These are phyloP conservation scores for Serendipita sp. DNA, from an alignment of 768 basidiomycete species.

Conservation along the genomic window DNA sequence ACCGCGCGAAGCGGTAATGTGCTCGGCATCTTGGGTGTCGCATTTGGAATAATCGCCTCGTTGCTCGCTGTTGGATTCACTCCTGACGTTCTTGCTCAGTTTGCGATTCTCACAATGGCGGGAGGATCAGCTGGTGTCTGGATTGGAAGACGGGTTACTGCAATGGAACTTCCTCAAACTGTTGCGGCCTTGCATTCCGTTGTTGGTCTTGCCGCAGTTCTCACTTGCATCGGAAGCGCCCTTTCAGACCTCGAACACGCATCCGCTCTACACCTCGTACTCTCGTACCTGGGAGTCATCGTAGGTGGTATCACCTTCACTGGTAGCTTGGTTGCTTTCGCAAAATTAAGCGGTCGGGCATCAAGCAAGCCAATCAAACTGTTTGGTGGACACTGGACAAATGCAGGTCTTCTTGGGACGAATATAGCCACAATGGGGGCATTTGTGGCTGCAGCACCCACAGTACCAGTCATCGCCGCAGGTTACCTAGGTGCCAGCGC, in stretches of 20 bases:
- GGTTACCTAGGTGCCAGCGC: slow-evolving; percentile 62
- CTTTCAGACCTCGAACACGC: slow-evolving; percentile 48
- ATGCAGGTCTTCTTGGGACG: slow-evolving; percentile 49
- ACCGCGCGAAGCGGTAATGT: slow-evolving; percentile 81
- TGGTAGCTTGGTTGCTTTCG: slow-evolving; percentile 76
- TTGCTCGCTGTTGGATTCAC: slow-evolving; percentile 73
- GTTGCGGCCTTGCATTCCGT: slow-evolving; percentile 73
- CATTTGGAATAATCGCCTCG: slow-evolving; percentile 65
- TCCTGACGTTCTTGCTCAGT: slow-evolving; percentile 56
- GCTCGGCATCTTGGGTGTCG: slow-evolving; percentile 74
- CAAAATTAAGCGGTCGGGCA: slow-evolving; percentile 75
- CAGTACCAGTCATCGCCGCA: slow-evolving; percentile 59
- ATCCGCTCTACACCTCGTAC: slow-evolving; percentile 58
- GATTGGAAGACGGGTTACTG: slow-evolving; percentile 69
- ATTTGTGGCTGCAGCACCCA: slow-evolving; percentile 53
- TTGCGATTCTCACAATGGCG: slow-evolving; percentile 58
- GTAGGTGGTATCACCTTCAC: slow-evolving; percentile 86
- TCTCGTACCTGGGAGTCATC: slow-evolving; percentile 73
- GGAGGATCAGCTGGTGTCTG: slow-evolving; percentile 55
- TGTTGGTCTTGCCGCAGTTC: slow-evolving; percentile 76
- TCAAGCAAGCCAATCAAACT: slow-evolving; percentile 54
- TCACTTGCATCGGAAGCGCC: slow-evolving; percentile 74
- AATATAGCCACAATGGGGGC: slow-evolving; percentile 63
- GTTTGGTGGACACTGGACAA: slow-evolving; percentile 66
- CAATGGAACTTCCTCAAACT: slow-evolving; percentile 78